These are phyloP conservation scores for Trametes gibbosa DNA, from an alignment of 768 basidiomycete genomes.

Conservation along the genomic window DNA sequence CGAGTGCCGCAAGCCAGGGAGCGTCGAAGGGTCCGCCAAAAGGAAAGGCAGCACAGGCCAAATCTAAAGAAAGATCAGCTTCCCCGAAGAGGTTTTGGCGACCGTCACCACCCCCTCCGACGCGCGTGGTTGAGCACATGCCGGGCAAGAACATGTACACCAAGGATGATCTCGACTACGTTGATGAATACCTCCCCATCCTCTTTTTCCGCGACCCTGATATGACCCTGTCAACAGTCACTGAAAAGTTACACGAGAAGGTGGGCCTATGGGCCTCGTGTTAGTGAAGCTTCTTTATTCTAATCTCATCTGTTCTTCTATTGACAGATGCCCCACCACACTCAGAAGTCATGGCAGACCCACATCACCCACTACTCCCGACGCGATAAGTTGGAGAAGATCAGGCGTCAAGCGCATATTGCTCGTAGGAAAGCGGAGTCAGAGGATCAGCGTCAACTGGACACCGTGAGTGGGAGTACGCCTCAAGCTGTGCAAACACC, in stretches of 20 bases:
- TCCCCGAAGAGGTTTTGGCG: background rate
- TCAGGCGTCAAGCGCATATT: constrained; percentile 51
- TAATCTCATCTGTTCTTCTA: background rate
- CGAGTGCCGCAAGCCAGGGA: background rate
- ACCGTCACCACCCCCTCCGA: constrained; percentile 20
- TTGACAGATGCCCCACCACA: constrained; percentile 60
- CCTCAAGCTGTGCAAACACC: background rate
- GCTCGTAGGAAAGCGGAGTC: constrained; percentile 41
- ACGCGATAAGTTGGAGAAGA: constrained; percentile 42
- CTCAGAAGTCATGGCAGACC: constrained; percentile 47
- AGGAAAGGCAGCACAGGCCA: background rate
- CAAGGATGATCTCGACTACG: constrained; percentile 49
- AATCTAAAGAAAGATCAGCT: background rate
- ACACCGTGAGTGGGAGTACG: background rate
- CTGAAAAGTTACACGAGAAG: constrained; percentile 42
- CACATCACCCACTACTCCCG: constrained; percentile 30
- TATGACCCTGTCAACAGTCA: constrained; percentile 38
- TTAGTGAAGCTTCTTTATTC: background rate
- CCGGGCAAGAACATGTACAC: constrained; percentile 39
- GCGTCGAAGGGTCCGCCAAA: background rate
- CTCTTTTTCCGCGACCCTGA: constrained; percentile 48
- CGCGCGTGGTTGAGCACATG: background rate
- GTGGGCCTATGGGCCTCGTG: constrained; percentile 30
- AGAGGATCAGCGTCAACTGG: background rate
- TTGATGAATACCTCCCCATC: constrained; percentile 41